Evolutionary conservation across 352 stramenopile genomes (phyloP).

Genomic region (Phytopythium sindhum): DNA sequence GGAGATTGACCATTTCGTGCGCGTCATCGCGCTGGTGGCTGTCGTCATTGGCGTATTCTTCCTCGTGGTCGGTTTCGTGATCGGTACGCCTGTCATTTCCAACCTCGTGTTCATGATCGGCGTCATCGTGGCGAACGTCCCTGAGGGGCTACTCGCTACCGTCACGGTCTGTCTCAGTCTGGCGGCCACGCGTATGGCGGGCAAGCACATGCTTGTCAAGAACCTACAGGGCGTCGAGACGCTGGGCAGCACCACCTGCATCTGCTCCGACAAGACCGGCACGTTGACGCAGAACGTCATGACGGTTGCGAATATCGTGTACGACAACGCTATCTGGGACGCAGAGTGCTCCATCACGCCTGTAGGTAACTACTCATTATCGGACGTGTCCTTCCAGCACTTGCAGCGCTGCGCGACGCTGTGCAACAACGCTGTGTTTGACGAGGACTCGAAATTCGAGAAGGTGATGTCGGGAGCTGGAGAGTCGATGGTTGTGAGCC

Average conservation of each 20-base stretch:
- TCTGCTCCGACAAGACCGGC: constrained; percentile 93
- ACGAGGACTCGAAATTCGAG: constrained; percentile 73
- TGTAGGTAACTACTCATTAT: constrained; percentile 48
- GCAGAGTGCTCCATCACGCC: constrained; percentile 74
- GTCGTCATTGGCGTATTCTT: constrained; percentile 57
- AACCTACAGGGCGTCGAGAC: constrained; percentile 93
- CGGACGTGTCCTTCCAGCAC: constrained; percentile 43
- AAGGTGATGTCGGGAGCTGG: constrained; percentile 23
- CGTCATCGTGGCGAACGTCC: constrained; percentile 95
- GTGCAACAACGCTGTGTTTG: constrained; percentile 90
- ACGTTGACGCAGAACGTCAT: constrained; percentile 95
- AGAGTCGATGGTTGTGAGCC: constrained; percentile 10
- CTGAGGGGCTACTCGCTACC: constrained; percentile 88
- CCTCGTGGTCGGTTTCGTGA: constrained; percentile 54
- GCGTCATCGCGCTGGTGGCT: constrained; percentile 58
- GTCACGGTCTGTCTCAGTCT: constrained; percentile 92
- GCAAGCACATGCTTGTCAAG: constrained; percentile 93
- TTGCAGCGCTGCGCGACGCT: constrained; percentile 85
- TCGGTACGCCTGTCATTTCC: constrained; percentile 21
- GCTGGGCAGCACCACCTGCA: constrained; percentile 71
- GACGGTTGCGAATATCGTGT: constrained; percentile 87
- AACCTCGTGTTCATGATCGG: constrained; percentile 87
- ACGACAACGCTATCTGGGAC: constrained; percentile 71
- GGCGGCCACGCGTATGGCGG: constrained; percentile 85
- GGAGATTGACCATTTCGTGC: constrained; percentile 72